Evolutionary conservation across 805 yeast genomes (phyloP).

Genomic region (Candida vaughaniae): DNA sequence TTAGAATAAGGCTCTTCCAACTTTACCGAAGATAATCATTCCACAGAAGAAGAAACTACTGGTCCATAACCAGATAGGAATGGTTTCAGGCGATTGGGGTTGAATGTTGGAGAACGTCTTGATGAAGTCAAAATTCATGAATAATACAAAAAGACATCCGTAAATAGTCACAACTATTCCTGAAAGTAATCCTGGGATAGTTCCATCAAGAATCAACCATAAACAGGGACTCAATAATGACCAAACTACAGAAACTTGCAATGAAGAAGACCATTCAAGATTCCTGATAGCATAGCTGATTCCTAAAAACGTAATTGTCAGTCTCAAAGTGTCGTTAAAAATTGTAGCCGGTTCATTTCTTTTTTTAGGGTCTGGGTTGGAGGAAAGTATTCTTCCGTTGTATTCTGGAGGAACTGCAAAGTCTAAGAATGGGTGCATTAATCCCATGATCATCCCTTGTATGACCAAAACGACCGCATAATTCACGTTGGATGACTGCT

Average conservation of each 20-base stretch:
- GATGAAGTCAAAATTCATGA: slow-evolving; percentile 23
- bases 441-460: slow-evolving; percentile 62
- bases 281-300: slow-evolving; percentile 68
- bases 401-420: slow-evolving; percentile 26
- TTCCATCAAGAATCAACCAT: slow-evolving; percentile 66
- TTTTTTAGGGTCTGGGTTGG: slow-evolving; percentile 36
- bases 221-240: slow-evolving; percentile 59
- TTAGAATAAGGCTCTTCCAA: slow-evolving; percentile 55
- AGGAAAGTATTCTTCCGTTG: slow-evolving; percentile 33
- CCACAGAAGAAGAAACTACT: slow-evolving; percentile 69
- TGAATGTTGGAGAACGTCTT: slow-evolving; percentile 4
- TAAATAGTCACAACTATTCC: slow-evolving; percentile 29
- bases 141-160: slow-evolving; percentile 31
- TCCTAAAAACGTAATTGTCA: slow-evolving; percentile 65
- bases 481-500: neutral
- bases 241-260: slow-evolving; percentile 67
- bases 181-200: slow-evolving; percentile 50
- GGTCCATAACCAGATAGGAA: slow-evolving; percentile 52
- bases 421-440: slow-evolving; percentile 48
- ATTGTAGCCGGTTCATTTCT: slow-evolving; percentile 24
- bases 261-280: slow-evolving; percentile 64
- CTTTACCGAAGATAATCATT: slow-evolving; percentile 63
- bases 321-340: slow-evolving; percentile 36
- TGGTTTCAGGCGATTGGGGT: slow-evolving; percentile 25
- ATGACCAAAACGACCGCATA: slow-evolving; percentile 27